phyloP scores from a whole-genome alignment of 2,329 filamentous ascomycete genomes.

The Aspergillus sergii region DNA sequence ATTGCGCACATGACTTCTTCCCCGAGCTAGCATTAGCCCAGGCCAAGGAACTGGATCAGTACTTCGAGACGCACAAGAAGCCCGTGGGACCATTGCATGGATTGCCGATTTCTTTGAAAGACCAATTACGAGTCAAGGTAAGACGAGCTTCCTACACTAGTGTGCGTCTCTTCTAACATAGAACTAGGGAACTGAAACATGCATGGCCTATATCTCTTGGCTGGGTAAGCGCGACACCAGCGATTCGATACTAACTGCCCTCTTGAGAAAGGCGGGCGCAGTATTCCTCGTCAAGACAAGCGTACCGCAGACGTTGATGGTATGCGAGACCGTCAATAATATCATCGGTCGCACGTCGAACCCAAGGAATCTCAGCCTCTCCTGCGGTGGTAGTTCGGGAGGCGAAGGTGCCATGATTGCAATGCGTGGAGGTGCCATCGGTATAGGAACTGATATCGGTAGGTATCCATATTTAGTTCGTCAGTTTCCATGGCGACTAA shows the following conservation, averaged over 20 bases:
- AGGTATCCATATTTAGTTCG: background rate
- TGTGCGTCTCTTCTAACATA: background rate
- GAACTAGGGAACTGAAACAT: background rate
- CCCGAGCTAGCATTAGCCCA: background rate
- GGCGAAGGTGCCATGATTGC: constrained; percentile 36
- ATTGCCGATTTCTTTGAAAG: background rate
- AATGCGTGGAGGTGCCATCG: constrained; percentile 31
- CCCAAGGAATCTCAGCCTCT: constrained; percentile 20
- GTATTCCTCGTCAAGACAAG: constrained; percentile 31
- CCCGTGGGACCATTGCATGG: constrained; percentile 6
- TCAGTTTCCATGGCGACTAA: background rate
- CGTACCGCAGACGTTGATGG: constrained; percentile 29
- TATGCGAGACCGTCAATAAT: constrained; percentile 23
- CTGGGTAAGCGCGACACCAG: background rate
- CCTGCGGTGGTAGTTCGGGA: constrained; percentile 25
- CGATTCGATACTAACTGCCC: constrained; percentile 16
- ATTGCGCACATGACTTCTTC: background rate
- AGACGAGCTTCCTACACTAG: too few species aligned
- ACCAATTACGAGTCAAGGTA: background rate
- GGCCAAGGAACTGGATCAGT: background rate
- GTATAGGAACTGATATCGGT: constrained; percentile 37
- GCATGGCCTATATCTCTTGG: background rate
- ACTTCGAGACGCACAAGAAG: background rate
- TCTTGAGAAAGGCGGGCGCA: constrained; percentile 22
- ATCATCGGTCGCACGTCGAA: constrained; percentile 24